Conservation (phyloP, 2,329 filamentous ascomycete species). For the Alternaria solani region DNA sequence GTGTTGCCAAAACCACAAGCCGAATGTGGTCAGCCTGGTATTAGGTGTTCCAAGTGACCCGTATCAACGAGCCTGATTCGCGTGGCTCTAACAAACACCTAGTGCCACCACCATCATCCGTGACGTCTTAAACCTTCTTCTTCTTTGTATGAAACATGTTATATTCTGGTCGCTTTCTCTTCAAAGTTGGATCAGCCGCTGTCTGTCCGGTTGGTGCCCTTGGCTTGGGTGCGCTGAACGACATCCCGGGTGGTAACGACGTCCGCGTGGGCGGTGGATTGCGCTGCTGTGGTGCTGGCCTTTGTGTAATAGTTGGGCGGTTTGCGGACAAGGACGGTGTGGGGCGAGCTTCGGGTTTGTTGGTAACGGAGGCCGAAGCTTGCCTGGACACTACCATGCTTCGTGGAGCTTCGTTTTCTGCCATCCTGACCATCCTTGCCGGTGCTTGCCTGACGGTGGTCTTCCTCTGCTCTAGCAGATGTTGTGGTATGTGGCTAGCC, state of each 20-base stretch:
- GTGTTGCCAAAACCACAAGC: background rate
- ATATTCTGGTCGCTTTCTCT: slow-evolving; percentile 28
- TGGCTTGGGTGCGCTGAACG: slow-evolving; percentile 41
- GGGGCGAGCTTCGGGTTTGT: slow-evolving; percentile 13
- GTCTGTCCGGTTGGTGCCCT: slow-evolving; percentile 20
- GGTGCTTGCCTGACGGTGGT: slow-evolving; percentile 38
- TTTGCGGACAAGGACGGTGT: slow-evolving; percentile 12
- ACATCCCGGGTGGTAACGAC: slow-evolving; percentile 39
- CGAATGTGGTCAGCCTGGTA: background rate
- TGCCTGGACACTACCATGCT: slow-evolving; percentile 38
- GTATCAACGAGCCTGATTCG: background rate
- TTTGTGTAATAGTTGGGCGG: slow-evolving; percentile 34
- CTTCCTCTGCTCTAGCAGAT: slow-evolving; percentile 38
- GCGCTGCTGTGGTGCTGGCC: slow-evolving; percentile 25
- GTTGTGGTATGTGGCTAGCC: slow-evolving; percentile 38
- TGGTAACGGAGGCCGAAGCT: slow-evolving; percentile 33
- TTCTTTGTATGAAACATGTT: slow-evolving; percentile 33
- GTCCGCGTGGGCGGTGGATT: slow-evolving; percentile 27
- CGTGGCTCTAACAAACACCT: background rate
- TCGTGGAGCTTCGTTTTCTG: slow-evolving; percentile 34
- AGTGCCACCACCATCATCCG: background rate
- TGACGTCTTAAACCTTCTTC: slow-evolving; percentile 13
- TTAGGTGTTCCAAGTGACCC: background rate
- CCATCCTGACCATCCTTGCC: slow-evolving; percentile 43
- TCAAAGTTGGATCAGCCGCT: slow-evolving; percentile 19